Evolutionary conservation across 2,329 filamentous ascomycete genomes (phyloP), one percentile per base, ranked within the genome.

Genomic region (Aspergillus ochraceoroseus): DNA sequence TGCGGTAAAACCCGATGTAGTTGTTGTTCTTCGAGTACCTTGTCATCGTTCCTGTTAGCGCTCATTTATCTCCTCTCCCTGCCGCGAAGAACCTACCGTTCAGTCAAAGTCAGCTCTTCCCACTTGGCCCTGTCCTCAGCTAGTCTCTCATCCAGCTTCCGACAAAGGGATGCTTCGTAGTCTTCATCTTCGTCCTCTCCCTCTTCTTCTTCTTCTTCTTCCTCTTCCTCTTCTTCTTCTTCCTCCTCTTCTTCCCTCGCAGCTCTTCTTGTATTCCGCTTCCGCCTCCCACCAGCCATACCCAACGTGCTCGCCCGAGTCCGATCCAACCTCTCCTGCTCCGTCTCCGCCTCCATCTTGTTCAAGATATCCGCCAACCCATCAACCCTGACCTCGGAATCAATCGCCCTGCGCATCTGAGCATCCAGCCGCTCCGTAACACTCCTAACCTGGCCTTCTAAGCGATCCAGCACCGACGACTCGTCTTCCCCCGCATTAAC

Each of bases 1-100:
- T 62, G 6, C 69, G 65, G 55, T 79, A 77, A 68, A 83, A 85
- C 14, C 70, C 68, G 32, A 71, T 66, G 60, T 85, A 85, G 36
- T 71, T 66, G 49, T 81, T 77, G 54, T 83, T 70, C 6, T 68
- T 64, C 3, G 75, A 70, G 56, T 85, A 85, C 48, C 62, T 65
- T 35, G 13, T 23, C 7, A 14, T 12, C 6, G 25, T 17, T n/a
- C 13, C n/a, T 14, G 26, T 44, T 34, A 44, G 40, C 8, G 11
- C 7, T 5, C 12, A 12, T 5, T 19, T 17, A 4, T 11, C 14
- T 9, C 20, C 18, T 15, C n/a, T n/a, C 2, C 5, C 8, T 8
- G 7, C 5, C 5, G 7, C 13, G 22, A 4, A 7, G 12, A 41
- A 36, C 39, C 38, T 63, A 73, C 70, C 65, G 63, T 28, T 65